Conservation (phyloP, 257 asterid genomes). For the Scutellaria barbata region DNA sequence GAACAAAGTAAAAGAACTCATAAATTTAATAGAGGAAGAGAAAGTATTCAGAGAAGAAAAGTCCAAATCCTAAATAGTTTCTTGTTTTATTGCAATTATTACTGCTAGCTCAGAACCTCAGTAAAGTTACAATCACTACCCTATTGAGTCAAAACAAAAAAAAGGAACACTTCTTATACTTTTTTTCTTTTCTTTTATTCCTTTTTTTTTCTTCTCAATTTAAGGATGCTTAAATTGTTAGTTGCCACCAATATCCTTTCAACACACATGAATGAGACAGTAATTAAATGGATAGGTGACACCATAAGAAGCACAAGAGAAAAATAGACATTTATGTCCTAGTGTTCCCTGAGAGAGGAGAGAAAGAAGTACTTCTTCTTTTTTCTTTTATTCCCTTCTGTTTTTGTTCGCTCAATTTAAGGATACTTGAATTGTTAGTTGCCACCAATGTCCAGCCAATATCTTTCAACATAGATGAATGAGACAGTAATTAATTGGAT, state of each 20-base stretch:
- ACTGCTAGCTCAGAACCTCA: not conserved
- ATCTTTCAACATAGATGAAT: too few species aligned
- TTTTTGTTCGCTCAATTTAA: not conserved
- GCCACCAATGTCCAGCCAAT: not conserved
- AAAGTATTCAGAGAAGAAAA: slow-evolving; percentile 8
- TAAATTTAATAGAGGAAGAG: slow-evolving; percentile 20
- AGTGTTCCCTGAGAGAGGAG: not conserved
- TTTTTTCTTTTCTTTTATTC: not conserved
- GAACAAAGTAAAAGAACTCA: not conserved
- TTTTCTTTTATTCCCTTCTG: not conserved
- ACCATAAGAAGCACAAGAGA: slow-evolving; percentile 18
- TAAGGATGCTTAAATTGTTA: slow-evolving; percentile 6
- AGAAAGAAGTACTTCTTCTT: not conserved
- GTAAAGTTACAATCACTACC: not conserved
- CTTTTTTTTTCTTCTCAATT: not conserved
- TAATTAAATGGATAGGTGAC: not conserved
- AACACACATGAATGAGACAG: too few species aligned
- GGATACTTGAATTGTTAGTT: slow-evolving; percentile 11
- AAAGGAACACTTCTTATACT: not conserved
- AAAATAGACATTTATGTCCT: not conserved
- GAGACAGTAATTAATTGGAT: not conserved
- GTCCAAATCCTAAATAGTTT: not conserved
- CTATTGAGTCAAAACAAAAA: not conserved
- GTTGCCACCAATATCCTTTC: not conserved
- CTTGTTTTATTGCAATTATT: not conserved